Percentiles rank a stretch among this genome's conserved stretches.
phyloP scores from a whole-genome alignment of 148 eudicot species.

The Camellia japonica region DNA sequence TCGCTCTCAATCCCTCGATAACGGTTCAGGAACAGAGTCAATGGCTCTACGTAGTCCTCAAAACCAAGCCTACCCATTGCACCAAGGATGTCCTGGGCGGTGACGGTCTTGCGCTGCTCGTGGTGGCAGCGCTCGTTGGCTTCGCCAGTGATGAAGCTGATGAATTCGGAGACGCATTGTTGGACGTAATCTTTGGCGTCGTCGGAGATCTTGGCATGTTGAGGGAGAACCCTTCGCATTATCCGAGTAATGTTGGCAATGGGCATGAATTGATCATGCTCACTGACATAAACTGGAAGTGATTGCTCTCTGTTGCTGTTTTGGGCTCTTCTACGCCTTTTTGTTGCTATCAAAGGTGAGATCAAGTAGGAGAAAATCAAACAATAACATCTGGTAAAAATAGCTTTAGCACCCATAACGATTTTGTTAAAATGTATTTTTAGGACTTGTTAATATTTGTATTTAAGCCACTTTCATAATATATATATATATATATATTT shows the following conservation, averaged over 20 bases:
- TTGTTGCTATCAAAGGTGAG: no score
- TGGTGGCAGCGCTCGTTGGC: slow-evolving; percentile 27
- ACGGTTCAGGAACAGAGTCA: slow-evolving; percentile 8
- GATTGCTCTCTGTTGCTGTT: neutral
- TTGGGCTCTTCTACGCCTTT: no score
- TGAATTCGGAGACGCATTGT: slow-evolving; percentile 33
- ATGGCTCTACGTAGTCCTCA: slow-evolving; percentile 25
- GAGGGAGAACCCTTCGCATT: slow-evolving; percentile 27
- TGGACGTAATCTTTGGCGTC: slow-evolving; percentile 30
- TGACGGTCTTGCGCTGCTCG: slow-evolving; percentile 33
- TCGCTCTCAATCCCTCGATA: no score
- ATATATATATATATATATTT: no score
- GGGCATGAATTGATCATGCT: neutral
- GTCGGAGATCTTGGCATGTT: slow-evolving; percentile 27
- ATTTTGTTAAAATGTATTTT: no score
- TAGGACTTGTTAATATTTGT: no score
- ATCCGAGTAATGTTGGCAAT: slow-evolving; percentile 29
- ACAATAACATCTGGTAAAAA: no score
- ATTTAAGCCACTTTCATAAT: no score
- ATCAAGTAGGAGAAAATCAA: no score
- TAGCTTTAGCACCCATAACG: no score
- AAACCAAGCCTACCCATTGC: slow-evolving; percentile 34
- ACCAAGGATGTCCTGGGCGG: slow-evolving; percentile 29
- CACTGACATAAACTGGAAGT: neutral
- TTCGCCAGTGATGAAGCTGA: slow-evolving; percentile 28